These are phyloP conservation scores for Colletotrichum magnum DNA, from an alignment of 2,329 filamentous ascomycete species.

Conservation along the genomic window DNA sequence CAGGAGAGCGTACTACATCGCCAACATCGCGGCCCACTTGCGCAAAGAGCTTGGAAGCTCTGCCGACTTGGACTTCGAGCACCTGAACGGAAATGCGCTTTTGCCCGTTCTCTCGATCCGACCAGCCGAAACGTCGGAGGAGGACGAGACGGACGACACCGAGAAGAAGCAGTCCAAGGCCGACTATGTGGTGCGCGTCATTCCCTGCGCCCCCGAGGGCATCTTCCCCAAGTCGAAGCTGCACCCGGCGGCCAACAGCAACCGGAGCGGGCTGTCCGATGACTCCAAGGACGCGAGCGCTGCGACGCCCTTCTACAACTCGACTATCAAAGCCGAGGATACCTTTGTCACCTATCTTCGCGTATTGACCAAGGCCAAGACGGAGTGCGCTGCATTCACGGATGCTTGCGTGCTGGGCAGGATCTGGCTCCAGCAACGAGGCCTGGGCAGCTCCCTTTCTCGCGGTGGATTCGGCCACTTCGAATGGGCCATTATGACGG, in stretches of 20 bases:
- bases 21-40: slow-evolving; percentile 81
- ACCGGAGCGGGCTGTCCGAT: slow-evolving; percentile 69
- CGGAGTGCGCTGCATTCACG: slow-evolving; percentile 78
- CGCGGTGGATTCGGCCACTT: slow-evolving; percentile 92
- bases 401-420: slow-evolving; percentile 90
- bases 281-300: slow-evolving; percentile 55
- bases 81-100: slow-evolving; percentile 80
- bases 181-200: slow-evolving; percentile 78
- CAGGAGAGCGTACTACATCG: slow-evolving; percentile 92
- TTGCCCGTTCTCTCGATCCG: slow-evolving; percentile 75
- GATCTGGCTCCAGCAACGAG: slow-evolving; percentile 90
- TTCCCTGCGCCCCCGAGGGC: slow-evolving; percentile 78
- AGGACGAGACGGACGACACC: slow-evolving; percentile 41
- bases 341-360: slow-evolving; percentile 82
- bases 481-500: slow-evolving; percentile 88
- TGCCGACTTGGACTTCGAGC: slow-evolving; percentile 74
- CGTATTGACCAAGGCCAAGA: slow-evolving; percentile 78
- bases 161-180: slow-evolving; percentile 46
- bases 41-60: slow-evolving; percentile 67
- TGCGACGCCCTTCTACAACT: slow-evolving; percentile 90
- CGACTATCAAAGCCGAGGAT: slow-evolving; percentile 83
- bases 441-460: slow-evolving; percentile 78
- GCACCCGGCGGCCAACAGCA: slow-evolving; percentile 76
- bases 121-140: slow-evolving; percentile 48
- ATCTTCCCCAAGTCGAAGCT: slow-evolving; percentile 82